These are phyloP conservation scores for Yamadazyma blattariae DNA, from an alignment of 1,139 yeast species.

Conservation along the genomic window DNA sequence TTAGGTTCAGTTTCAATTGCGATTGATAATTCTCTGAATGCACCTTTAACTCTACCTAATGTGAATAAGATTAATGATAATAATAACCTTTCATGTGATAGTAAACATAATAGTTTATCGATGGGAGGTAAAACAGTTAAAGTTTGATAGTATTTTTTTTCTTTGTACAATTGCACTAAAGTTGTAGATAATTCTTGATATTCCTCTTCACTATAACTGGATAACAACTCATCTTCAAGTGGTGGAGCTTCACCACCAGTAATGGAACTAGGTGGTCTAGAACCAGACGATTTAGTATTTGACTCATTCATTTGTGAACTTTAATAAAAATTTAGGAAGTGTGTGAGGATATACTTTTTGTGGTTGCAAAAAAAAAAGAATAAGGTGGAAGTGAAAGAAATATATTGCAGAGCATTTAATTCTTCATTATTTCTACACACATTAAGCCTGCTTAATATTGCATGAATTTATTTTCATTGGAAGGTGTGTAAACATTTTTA, in stretches of 20 bases:
- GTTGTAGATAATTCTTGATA: not conserved
- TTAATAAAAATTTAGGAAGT: too few species aligned
- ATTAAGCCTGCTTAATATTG: slow-evolving; percentile 2
- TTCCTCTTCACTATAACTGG: not conserved
- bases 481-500: not conserved
- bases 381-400: not conserved
- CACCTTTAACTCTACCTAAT: slow-evolving; percentile 24
- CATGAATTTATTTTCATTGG: slow-evolving; percentile 1
- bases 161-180: slow-evolving; percentile 3
- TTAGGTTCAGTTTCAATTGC: slow-evolving; percentile 24
- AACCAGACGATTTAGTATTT: too few species aligned
- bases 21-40: slow-evolving; percentile 25
- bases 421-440: not conserved
- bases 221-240: too few species aligned
- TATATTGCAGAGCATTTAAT: too few species aligned
- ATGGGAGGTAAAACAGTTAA: slow-evolving; percentile 13
- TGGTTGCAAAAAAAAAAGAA: slow-evolving; percentile 1
- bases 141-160: slow-evolving; percentile 13
- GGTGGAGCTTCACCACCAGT: too few species aligned
- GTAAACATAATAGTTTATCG: slow-evolving; percentile 5
- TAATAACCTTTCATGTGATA: slow-evolving; percentile 11
- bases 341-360: too few species aligned
- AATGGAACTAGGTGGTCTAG: too few species aligned
- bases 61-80: slow-evolving; percentile 21
- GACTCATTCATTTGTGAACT: too few species aligned